phyloP scores from a whole-genome alignment of 345 rosid genomes.

The Sisymbrium altissimum region DNA sequence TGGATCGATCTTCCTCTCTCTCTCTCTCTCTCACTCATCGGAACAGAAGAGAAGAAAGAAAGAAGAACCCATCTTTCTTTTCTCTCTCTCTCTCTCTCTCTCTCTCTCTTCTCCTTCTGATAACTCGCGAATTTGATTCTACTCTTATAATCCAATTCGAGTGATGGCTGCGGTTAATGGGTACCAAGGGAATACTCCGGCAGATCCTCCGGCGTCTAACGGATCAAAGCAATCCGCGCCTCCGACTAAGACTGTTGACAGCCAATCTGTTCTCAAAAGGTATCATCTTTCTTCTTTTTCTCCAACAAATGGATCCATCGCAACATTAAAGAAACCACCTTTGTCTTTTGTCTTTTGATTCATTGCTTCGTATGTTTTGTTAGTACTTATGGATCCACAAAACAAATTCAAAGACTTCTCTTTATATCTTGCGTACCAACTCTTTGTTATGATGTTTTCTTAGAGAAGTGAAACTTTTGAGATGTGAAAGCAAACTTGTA shows the following conservation, averaged over 20 bases:
- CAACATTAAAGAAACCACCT: background rate
- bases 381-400: background rate
- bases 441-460: slow-evolving; percentile 26
- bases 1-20: background rate
- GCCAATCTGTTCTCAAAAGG: slow-evolving; percentile 79
- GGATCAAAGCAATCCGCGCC: slow-evolving; percentile 53
- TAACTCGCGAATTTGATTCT: background rate
- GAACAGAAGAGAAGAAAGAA: background rate
- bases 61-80: slow-evolving; percentile 2
- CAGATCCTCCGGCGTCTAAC: slow-evolving; percentile 36
- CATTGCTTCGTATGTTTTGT: background rate
- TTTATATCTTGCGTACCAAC: background rate
- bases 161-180: slow-evolving; percentile 65
- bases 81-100: background rate
- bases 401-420: background rate
- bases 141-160: background rate
- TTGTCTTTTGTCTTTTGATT: background rate
- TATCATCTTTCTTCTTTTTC: background rate
- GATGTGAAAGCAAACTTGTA: background rate
- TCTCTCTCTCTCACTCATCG: background rate
- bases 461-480: background rate
- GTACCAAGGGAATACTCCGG: slow-evolving; percentile 70
- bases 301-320: background rate
- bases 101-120: background rate
- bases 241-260: slow-evolving; percentile 56